Conservation (phyloP, 768 basidiomycete species). For the Trametes coccinea region DNA sequence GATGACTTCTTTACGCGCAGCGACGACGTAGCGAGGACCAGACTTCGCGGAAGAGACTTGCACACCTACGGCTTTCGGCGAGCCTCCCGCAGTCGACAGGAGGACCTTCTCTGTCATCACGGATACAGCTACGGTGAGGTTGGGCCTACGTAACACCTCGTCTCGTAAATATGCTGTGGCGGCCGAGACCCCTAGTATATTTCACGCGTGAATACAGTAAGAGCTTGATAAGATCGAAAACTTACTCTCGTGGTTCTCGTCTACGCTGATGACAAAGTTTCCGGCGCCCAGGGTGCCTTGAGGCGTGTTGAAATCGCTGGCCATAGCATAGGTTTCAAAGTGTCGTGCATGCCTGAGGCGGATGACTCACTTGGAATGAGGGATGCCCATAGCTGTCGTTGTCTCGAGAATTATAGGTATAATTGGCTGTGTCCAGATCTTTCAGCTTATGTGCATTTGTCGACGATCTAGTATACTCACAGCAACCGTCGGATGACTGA, state of each 20-base stretch:
- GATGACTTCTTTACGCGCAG: conserved; percentile 22
- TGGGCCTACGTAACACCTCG: conserved; percentile 26
- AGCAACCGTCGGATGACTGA: too few relatives aligned
- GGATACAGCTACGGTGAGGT: conserved; percentile 27
- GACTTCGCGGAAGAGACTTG: not conserved
- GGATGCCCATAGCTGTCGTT: too few relatives aligned
- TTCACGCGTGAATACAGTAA: too few relatives aligned
- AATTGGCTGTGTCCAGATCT: too few relatives aligned
- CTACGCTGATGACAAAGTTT: conserved; percentile 16
- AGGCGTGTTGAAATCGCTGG: conserved; percentile 24
- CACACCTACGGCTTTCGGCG: conserved; percentile 11
- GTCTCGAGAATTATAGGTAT: too few relatives aligned
- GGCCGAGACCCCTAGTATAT: conserved; percentile 29
- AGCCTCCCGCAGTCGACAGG: conserved; percentile 9
- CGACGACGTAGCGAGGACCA: conserved; percentile 15
- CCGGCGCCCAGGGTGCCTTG: conserved; percentile 20
- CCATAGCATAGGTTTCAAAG: too few relatives aligned
- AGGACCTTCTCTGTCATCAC: conserved; percentile 22
- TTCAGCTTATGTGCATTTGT: too few relatives aligned
- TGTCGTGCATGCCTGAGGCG: too few relatives aligned
- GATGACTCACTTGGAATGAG: too few relatives aligned
- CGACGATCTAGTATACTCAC: too few relatives aligned
- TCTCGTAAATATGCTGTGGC: conserved; percentile 29
- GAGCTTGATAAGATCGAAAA: not conserved
- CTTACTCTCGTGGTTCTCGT: conserved; percentile 23